A percentile compares a stretch with the other conserved stretches of the same genome.
Evolutionary conservation across 2,329 filamentous ascomycete species (phyloP).

Genomic region (Neofusicoccum umdonicola): DNA sequence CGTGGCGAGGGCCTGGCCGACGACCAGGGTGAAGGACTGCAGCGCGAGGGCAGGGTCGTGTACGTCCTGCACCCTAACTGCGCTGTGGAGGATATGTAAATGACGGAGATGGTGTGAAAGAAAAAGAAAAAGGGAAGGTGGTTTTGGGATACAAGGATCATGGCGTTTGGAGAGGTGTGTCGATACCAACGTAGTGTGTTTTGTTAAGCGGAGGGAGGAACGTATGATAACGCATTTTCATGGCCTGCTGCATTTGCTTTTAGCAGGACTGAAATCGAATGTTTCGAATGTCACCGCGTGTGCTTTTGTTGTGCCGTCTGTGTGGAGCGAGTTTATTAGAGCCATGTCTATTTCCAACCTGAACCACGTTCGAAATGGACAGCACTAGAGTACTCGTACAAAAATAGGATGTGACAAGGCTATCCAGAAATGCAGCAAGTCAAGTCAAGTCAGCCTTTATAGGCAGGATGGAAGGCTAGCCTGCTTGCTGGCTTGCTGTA

Average conservation of each 20-base stretch:
- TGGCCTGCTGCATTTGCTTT: neutral
- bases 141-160: neutral
- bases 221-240: neutral
- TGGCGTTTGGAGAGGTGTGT: slow-evolving; percentile 7
- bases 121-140: neutral
- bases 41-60: slow-evolving; percentile 56
- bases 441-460: too few relatives aligned
- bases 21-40: slow-evolving; percentile 60
- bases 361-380: too few relatives aligned
- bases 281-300: too few relatives aligned
- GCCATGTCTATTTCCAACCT: too few relatives aligned
- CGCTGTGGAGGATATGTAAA: slow-evolving; percentile 63
- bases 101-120: neutral
- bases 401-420: too few relatives aligned
- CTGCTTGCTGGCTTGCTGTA: too few relatives aligned
- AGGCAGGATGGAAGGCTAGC: too few relatives aligned
- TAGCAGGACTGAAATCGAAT: too few relatives aligned
- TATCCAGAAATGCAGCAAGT: too few relatives aligned
- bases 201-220: neutral
- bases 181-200: neutral
- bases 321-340: too few relatives aligned
- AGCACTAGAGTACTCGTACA: too few relatives aligned
- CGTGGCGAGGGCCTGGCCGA: slow-evolving; percentile 87
- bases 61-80: slow-evolving; percentile 96
- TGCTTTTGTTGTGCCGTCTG: too few relatives aligned